Base-by-base conservation (phyloP, 208 protist genomes). In the Crithidia fasciculata region DNA sequence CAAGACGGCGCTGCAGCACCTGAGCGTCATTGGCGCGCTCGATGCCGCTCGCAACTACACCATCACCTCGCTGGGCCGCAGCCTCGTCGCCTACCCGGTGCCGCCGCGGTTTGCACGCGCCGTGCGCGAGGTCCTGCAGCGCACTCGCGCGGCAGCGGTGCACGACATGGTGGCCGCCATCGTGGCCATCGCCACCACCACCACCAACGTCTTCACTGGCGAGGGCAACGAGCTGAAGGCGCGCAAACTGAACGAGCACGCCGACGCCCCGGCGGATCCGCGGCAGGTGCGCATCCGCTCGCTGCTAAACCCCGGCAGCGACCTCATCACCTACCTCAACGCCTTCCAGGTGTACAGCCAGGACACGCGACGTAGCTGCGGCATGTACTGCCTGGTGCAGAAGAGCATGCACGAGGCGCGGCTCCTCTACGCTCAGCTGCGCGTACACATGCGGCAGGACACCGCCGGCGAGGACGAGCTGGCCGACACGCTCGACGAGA, bases 321-420 rank as follows among this genome's bases (percentile, higher is more conserved):
- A 97, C 69, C 74, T 97, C 19, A 47, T 97, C 64, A 95, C 93
- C 3, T 91, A 85, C 72, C 68, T 92, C 39, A 86, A 87, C 57
- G 93, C 88, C 10, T 92, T 97, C 72, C 40, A 66, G n/a, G 84
- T 80, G 10, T 97, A 92, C 78, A 62, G 70, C 39, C 57, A 86
- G 44, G 64, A 81, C 18, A 60, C 76, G 18, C 69, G 59, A 18
- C 16, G 36, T n/a, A 86, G 72, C 59, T 90, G 87, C 66, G 60
- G 72, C 37, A 73, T 76, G 8, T 91, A 90, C 78, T 95, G 91
- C 76, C 72, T 97, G 52, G 83, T 97, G 53, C 83, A 92, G 60
- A 97, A 97, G 76, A 95, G 85, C 72, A 85, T 97, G 81, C 77
- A 80, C 16, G 90, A 97, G 72, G 83, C 89, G 7, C 62, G 56